These are phyloP conservation scores for Nicotiana undulata DNA, from an alignment of 257 asterid genomes.

Conservation along the genomic window DNA sequence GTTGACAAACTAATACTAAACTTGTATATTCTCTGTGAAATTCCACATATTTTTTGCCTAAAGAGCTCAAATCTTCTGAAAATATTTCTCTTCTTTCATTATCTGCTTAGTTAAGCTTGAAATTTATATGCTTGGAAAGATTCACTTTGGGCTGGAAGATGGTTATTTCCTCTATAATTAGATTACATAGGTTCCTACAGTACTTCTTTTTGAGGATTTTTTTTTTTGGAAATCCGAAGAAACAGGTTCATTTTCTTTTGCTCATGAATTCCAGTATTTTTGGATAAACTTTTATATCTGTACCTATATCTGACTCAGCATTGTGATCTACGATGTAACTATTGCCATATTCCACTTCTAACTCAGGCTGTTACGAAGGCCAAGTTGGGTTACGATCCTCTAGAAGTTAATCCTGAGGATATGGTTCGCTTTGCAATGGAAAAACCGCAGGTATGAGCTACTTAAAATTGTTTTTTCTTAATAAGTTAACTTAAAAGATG, in stretches of 20 bases:
- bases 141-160: neutral
- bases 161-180: neutral
- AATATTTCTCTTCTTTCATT: neutral
- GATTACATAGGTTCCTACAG: neutral
- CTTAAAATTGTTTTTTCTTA: neutral
- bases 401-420: constrained; percentile 99
- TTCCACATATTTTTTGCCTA: neutral
- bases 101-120: neutral
- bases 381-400: constrained; percentile 92
- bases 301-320: neutral
- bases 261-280: neutral
- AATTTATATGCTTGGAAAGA: neutral
- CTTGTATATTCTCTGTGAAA: neutral
- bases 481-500: neutral
- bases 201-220: neutral
- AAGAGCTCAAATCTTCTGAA: neutral
- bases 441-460: constrained; percentile 76
- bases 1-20: neutral
- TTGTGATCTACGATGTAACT: neutral
- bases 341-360: constrained; percentile 10
- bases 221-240: neutral
- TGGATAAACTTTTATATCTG: neutral
- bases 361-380: constrained; percentile 95
- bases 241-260: neutral
- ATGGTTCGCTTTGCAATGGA: constrained; percentile 98